A percentile compares a stretch with the other conserved stretches of the same genome.
These are phyloP conservation scores for Sphaerobolus stellatus DNA, from an alignment of 1,284 basidiomycete genomes.

Conservation along the genomic window DNA sequence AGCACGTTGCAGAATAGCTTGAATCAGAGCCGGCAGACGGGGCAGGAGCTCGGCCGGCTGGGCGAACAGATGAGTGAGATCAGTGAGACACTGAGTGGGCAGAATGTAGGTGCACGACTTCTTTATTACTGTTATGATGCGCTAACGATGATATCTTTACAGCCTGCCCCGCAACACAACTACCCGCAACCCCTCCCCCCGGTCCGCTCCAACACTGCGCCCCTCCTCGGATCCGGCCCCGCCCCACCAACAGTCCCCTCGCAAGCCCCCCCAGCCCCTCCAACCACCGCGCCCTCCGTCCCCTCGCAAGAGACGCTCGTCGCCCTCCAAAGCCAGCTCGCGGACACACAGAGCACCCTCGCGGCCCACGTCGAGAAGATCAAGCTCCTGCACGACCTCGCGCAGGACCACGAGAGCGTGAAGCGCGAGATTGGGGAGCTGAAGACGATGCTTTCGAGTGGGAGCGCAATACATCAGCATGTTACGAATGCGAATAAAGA, in stretches of 20 bases:
- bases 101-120: constrained; percentile 52
- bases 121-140: constrained; percentile 11
- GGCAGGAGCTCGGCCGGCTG: constrained; percentile 82
- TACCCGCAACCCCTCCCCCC: constrained; percentile 15
- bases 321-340: constrained; percentile 79
- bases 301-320: constrained; percentile 42
- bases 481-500: constrained; percentile 41
- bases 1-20: constrained; percentile 83
- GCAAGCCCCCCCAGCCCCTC: constrained; percentile 18
- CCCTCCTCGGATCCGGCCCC: constrained; percentile 23
- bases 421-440: constrained; percentile 77
- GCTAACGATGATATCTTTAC: not conserved
- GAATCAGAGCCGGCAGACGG: constrained; percentile 91
- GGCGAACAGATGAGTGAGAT: constrained; percentile 87
- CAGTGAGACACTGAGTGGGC: constrained; percentile 88
- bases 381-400: constrained; percentile 65
- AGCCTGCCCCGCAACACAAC: constrained; percentile 31
- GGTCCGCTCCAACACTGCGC: constrained; percentile 27
- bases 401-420: constrained; percentile 82
- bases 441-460: constrained; percentile 49
- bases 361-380: constrained; percentile 85
- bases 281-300: no score
- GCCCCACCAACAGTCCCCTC: constrained; percentile 29
- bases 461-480: constrained; percentile 22
- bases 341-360: constrained; percentile 82